Percentiles rank a stretch among this genome's conserved stretches.
Conservation (phyloP, 345 rosid genomes). For the Lenwebbia sp. region DNA sequence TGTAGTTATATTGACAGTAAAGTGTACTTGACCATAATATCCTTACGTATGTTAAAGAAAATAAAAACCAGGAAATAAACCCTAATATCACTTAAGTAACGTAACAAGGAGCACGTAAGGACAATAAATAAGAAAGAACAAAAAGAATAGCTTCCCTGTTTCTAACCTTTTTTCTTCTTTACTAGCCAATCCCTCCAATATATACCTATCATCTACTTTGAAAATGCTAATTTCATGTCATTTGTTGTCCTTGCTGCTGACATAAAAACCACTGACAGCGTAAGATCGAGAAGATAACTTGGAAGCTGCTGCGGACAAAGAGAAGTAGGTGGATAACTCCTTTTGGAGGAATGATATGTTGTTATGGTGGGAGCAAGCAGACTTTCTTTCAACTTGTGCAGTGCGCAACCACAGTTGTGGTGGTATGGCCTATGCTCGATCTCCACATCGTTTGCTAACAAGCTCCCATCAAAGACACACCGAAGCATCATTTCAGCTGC, state of each 20-base stretch:
- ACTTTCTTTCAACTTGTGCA: background rate
- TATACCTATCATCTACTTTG: background rate
- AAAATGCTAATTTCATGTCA: background rate
- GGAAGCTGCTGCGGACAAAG: background rate
- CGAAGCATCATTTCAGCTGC: background rate
- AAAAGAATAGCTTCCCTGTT: background rate
- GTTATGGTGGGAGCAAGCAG: background rate
- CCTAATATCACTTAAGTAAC: no score
- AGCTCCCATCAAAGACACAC: background rate
- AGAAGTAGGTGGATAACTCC: background rate
- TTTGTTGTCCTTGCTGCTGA: background rate
- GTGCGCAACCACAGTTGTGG: conserved; percentile 4
- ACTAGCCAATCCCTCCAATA: no score
- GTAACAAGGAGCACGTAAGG: background rate
- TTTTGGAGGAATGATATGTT: background rate
- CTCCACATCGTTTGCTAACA: background rate
- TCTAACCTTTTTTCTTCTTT: background rate
- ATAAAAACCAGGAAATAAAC: no score
- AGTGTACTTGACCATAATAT: no score
- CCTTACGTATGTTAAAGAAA: no score
- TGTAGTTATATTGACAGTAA: no score
- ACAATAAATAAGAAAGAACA: background rate
- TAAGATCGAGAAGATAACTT: background rate
- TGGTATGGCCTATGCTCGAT: conserved; percentile 5
- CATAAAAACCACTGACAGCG: background rate